Percentiles rank a stretch among this genome's conserved stretches.
These are phyloP conservation scores for Thelonectria discophora DNA, from an alignment of 2,329 filamentous ascomycete genomes.

Conservation along the genomic window DNA sequence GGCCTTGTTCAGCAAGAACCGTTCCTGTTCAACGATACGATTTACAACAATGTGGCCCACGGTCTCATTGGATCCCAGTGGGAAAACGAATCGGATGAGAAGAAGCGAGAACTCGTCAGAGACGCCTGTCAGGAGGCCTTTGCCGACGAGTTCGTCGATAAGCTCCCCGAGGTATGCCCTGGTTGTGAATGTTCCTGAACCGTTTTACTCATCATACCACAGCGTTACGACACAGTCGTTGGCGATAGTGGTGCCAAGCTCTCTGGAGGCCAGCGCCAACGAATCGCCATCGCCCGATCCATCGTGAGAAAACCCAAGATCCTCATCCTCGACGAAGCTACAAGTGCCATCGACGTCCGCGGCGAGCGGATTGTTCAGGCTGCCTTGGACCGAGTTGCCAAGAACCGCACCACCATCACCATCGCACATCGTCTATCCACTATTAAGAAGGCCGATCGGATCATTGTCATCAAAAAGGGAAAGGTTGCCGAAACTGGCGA, in stretches of 20 bases:
- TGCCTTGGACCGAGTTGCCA: slow-evolving; percentile 68
- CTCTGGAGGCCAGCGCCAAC: slow-evolving; percentile 86
- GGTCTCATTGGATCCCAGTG: slow-evolving; percentile 64
- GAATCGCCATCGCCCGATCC: slow-evolving; percentile 79
- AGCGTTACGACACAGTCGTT: slow-evolving; percentile 77
- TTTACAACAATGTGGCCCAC: slow-evolving; percentile 69
- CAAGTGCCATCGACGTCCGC: slow-evolving; percentile 68
- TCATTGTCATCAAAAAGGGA: slow-evolving; percentile 78
- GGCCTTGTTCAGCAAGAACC: slow-evolving; percentile 75
- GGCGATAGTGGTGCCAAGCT: slow-evolving; percentile 82
- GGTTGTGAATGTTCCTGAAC: background rate
- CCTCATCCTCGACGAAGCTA: slow-evolving; percentile 81
- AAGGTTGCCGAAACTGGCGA: slow-evolving; percentile 77
- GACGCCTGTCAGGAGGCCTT: slow-evolving; percentile 74
- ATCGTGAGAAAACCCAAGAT: slow-evolving; percentile 77
- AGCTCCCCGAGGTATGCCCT: slow-evolving; percentile 62
- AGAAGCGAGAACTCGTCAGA: slow-evolving; percentile 67
- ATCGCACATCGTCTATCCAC: slow-evolving; percentile 80
- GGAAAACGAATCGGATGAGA: slow-evolving; percentile 62
- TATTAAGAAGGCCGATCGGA: slow-evolving; percentile 80
- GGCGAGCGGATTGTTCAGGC: slow-evolving; percentile 70
- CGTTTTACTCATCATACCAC: slow-evolving; percentile 22
- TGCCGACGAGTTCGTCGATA: slow-evolving; percentile 73
- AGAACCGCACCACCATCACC: slow-evolving; percentile 73
- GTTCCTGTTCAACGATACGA: slow-evolving; percentile 72